These are phyloP conservation scores for Penicillium robsamsonii DNA, from an alignment of 495 filamentous ascomycete genomes.

Conservation along the genomic window DNA sequence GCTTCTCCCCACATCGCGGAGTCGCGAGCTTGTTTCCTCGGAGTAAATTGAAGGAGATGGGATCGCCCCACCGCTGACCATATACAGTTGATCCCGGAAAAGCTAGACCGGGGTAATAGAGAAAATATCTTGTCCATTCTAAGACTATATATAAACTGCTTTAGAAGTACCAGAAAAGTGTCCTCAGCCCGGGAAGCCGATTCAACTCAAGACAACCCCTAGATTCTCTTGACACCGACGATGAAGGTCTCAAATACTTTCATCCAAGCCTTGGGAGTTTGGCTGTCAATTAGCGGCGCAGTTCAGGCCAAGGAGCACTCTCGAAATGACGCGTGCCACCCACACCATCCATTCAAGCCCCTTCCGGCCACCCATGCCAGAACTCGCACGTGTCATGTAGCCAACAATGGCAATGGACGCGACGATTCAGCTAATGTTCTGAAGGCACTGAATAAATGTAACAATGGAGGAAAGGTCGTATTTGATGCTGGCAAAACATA, in stretches of 20 bases:
- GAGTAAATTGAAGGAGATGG: slow-evolving; percentile 10
- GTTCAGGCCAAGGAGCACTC: slow-evolving; percentile 23
- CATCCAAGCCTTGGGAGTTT: slow-evolving; percentile 27
- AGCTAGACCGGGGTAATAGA: neutral
- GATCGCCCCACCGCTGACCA: slow-evolving; percentile 18
- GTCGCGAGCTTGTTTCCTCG: slow-evolving; percentile 21
- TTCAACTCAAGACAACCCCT: neutral
- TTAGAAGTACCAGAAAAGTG: neutral
- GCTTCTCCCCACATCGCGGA: slow-evolving; percentile 18
- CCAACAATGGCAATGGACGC: slow-evolving; percentile 38
- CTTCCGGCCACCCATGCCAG: slow-evolving; percentile 32
- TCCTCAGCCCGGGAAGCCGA: neutral
- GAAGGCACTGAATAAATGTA: slow-evolving; percentile 58
- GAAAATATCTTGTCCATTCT: neutral
- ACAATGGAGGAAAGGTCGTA: slow-evolving; percentile 64
- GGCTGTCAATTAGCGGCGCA: slow-evolving; percentile 20
- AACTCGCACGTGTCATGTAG: slow-evolving; percentile 37
- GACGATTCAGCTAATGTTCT: slow-evolving; percentile 62
- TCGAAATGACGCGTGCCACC: slow-evolving; percentile 31
- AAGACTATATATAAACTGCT: neutral
- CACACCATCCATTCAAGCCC: slow-evolving; percentile 36
- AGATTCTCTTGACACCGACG: slow-evolving; percentile 3
- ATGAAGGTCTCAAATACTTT: slow-evolving; percentile 36
- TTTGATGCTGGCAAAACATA: slow-evolving; percentile 57
- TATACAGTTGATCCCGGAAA: slow-evolving; percentile 1